Conservation (phyloP, 2,329 filamentous ascomycete species). For the Gremmenia infestans region DNA sequence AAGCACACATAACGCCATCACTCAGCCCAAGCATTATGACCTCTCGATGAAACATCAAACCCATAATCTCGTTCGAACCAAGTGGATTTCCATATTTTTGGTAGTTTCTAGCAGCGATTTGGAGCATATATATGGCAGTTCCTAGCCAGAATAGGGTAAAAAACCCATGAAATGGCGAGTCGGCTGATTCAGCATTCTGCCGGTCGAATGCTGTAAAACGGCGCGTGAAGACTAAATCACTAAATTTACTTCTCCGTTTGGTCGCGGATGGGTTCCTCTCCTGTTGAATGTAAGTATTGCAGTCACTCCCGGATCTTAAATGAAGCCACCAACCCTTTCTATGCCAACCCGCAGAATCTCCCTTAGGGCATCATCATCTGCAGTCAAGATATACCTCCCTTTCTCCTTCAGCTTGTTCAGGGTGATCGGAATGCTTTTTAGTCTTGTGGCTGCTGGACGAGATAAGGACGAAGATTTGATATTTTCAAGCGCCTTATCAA, state of each 20-base stretch:
- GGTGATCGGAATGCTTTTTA: constrained; percentile 28
- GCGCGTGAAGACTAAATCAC: constrained; percentile 63
- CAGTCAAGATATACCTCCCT: constrained; percentile 26
- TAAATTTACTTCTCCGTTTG: constrained; percentile 33
- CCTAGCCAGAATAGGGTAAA: constrained; percentile 75
- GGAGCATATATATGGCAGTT: constrained; percentile 60
- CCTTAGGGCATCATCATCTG: constrained; percentile 24
- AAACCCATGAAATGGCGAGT: constrained; percentile 73
- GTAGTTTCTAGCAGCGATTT: constrained; percentile 65
- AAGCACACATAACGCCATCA: constrained; percentile 63
- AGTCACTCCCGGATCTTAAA: background rate
- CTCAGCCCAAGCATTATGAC: constrained; percentile 53
- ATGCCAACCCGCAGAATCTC: constrained; percentile 24
- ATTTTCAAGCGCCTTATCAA: constrained; percentile 18
- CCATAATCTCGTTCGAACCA: constrained; percentile 67
- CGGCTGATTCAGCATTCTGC: constrained; percentile 58
- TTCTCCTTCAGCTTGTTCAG: constrained; percentile 26
- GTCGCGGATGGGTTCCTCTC: constrained; percentile 20
- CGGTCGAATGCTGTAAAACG: constrained; percentile 72
- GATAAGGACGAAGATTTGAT: constrained; percentile 7
- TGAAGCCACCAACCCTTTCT: constrained; percentile 18
- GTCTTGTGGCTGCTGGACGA: constrained; percentile 10
- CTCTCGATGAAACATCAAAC: constrained; percentile 58
- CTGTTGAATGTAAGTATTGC: constrained; percentile 8
- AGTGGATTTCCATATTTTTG: constrained; percentile 62